phyloP scores from a whole-genome alignment of 2,329 filamentous ascomycete species.

The Hymenoscyphus fructigenus region DNA sequence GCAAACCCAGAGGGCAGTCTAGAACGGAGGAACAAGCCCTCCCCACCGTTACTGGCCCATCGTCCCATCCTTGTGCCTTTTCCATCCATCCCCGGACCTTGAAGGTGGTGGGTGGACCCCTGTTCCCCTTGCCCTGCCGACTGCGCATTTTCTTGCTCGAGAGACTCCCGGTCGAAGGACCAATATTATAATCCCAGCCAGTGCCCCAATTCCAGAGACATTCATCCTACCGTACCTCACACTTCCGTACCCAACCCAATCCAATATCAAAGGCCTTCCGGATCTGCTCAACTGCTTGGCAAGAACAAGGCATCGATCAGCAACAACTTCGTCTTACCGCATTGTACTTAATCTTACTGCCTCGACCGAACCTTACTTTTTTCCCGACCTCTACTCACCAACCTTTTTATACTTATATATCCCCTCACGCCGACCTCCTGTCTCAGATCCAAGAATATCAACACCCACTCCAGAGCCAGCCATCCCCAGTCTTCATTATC shows the following conservation, averaged over 20 bases:
- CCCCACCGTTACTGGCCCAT: neutral
- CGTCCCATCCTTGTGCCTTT: neutral
- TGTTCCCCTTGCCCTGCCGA: conserved; percentile 8
- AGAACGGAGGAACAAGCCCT: neutral
- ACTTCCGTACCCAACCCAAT: conserved; percentile 15
- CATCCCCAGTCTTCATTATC: conserved; percentile 20
- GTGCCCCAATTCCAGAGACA: conserved; percentile 16
- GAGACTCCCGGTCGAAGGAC: conserved; percentile 9
- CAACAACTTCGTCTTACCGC: conserved; percentile 26
- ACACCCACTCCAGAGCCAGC: conserved; percentile 13
- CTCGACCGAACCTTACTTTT: conserved; percentile 16
- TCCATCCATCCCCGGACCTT: neutral
- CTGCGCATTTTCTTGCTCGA: conserved; percentile 15
- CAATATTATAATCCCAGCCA: conserved; percentile 24
- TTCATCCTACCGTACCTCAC: conserved; percentile 5
- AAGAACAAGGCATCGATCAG: conserved; percentile 26
- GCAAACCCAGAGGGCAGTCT: neutral
- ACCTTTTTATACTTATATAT: conserved; percentile 28
- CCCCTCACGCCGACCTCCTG: conserved; percentile 23
- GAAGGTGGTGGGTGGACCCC: neutral
- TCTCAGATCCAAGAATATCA: conserved; percentile 30
- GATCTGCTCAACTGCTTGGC: conserved; percentile 16
- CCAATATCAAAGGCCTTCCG: conserved; percentile 11
- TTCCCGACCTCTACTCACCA: conserved; percentile 12
- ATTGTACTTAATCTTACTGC: conserved; percentile 33